Base-by-base conservation (phyloP, 176 grass and related monocot genomes). In the Rhynchospora breviuscula region DNA sequence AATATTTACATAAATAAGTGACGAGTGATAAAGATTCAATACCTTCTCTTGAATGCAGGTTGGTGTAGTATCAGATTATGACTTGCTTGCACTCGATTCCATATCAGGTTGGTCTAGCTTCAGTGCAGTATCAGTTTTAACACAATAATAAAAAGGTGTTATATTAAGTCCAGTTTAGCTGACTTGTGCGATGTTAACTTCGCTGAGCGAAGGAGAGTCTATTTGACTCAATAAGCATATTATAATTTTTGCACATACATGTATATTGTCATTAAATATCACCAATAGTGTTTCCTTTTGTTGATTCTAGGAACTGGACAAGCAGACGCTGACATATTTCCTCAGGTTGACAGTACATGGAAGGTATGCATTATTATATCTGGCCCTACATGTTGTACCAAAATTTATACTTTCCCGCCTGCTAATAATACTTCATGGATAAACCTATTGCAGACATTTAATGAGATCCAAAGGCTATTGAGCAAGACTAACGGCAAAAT, bases 31-130 rank as follows among this genome's bases (percentile, higher is more conserved):
- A 79, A 63, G 40, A 81, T 61, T 22, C 44, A 63, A 63, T 62
- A 45, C 58, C 67, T 75, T 79, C 22, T 81, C 53, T 66, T 88
- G 86, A 84, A 62, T 80, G 64, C 87, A 98, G 95, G 91, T 98
- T 84, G 95, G 95, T 63, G 91, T 98, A 10, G 95, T 98, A 63
- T 98, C 95, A 83, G 91, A 98, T 90, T 98, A 95, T 66, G 95
- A 98, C 93, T 87, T 98, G 44, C 82, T 98, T 87, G 92, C 92
- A 18, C 83, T 98, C 72, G 95, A 98, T 56, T 93, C 95, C 11
- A 90, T 98, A 67, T 90, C 91, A 98, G 95, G 95, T 98, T 17
- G 10, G 47, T 51, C 19, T 46, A 48, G 23, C 68, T 76, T 78
- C 73, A 78, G 25, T 78, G 10, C 8, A 48, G 22, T 78, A 57